Conservation (phyloP, 257 asterid genomes). For the Rehmannia glutinosa region DNA sequence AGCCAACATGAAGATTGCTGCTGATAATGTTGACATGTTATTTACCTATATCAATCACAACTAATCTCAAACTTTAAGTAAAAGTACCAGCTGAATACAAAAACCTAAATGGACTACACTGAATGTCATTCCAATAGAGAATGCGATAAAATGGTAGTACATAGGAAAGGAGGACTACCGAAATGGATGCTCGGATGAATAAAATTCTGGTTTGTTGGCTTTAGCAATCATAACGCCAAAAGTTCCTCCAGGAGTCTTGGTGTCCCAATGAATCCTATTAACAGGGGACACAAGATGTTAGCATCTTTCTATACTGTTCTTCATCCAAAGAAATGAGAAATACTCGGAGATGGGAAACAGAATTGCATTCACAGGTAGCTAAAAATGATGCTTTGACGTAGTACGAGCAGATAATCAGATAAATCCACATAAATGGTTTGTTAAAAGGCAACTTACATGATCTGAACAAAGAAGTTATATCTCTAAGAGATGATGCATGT, state of each 20-base stretch:
- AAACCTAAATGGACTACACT: neutral
- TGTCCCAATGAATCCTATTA: conserved; percentile 73
- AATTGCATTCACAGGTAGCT: neutral
- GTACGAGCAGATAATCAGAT: no score
- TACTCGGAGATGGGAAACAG: neutral
- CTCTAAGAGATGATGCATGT: neutral
- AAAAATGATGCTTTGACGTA: neutral
- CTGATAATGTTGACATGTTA: neutral
- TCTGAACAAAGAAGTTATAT: neutral
- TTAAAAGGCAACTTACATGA: neutral
- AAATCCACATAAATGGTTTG: no score
- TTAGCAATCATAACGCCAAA: conserved; percentile 94
- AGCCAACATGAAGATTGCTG: conserved; percentile 1
- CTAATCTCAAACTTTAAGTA: neutral
- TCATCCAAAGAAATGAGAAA: neutral
- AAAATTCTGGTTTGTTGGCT: conserved; percentile 96
- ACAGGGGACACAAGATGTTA: conserved; percentile 15
- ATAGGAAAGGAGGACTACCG: conserved; percentile 46
- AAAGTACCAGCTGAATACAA: neutral
- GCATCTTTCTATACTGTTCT: conserved; percentile 4
- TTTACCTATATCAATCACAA: neutral
- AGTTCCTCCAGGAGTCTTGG: conserved; percentile 89
- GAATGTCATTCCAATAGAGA: neutral
- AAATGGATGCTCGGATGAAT: conserved; percentile 95
- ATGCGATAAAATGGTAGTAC: conserved; percentile 4